phyloP scores from a whole-genome alignment of 805 yeast genomes.

The Ogataea siamensis region DNA sequence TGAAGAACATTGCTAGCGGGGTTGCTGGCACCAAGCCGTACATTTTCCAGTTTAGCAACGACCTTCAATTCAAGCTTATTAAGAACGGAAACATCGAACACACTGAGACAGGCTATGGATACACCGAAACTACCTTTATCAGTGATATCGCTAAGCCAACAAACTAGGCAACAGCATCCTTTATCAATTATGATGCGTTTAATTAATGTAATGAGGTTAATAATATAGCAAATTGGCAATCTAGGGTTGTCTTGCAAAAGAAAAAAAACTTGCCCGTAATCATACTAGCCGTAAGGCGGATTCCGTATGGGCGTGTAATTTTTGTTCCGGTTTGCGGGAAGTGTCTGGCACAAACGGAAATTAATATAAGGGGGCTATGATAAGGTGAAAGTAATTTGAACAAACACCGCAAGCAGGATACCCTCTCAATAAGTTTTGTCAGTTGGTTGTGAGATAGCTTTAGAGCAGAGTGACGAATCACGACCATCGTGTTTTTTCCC shows the following conservation, averaged over 20 bases:
- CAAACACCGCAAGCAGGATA: too few relatives aligned
- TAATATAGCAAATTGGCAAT: slow-evolving; percentile 4
- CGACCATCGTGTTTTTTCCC: too few relatives aligned
- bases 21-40: slow-evolving; percentile 97
- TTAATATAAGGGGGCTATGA: slow-evolving; percentile 7
- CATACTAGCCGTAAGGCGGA: too few relatives aligned
- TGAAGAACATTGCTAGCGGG: slow-evolving; percentile 88
- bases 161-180: background rate
- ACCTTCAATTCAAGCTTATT: slow-evolving; percentile 39
- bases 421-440: too few relatives aligned
- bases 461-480: too few relatives aligned
- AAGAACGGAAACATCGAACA: slow-evolving; percentile 40
- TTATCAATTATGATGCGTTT: slow-evolving; percentile 1
- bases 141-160: slow-evolving; percentile 28
- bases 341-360: slow-evolving; percentile 9
- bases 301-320: background rate
- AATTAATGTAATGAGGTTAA: slow-evolving; percentile 10
- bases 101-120: slow-evolving; percentile 63
- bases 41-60: slow-evolving; percentile 86
- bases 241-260: slow-evolving; percentile 1
- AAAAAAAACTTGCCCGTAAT: background rate
- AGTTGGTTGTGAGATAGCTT: too few relatives aligned
- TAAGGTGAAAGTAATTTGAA: too few relatives aligned
- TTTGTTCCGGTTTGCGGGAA: slow-evolving; percentile 2
- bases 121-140: slow-evolving; percentile 81